These are phyloP conservation scores for Plantago coronopus DNA, from an alignment of 305 asterid genomes.

Conservation along the genomic window DNA sequence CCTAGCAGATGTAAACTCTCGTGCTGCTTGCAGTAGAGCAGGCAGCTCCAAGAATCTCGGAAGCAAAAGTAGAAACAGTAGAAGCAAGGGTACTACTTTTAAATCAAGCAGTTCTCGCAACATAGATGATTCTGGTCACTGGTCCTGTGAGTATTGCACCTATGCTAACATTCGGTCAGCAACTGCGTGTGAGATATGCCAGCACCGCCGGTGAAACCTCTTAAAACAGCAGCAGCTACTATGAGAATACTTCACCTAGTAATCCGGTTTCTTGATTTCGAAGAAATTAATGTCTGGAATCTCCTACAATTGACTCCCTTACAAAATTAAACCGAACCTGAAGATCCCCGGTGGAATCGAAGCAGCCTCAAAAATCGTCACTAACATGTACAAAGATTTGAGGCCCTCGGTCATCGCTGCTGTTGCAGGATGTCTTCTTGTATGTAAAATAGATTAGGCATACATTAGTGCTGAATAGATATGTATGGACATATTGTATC, in stretches of 20 bases:
- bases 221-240: background rate
- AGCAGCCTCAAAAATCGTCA: background rate
- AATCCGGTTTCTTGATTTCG: background rate
- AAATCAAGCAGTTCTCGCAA: slow-evolving; percentile 53
- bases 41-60: slow-evolving; percentile 57
- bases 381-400: slow-evolving; percentile 23
- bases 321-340: background rate
- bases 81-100: slow-evolving; percentile 54
- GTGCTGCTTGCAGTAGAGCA: slow-evolving; percentile 44
- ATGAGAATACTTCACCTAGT: background rate
- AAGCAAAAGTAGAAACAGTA: slow-evolving; percentile 44
- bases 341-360: background rate
- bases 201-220: slow-evolving; percentile 46
- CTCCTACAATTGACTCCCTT: background rate
- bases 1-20: slow-evolving; percentile 72
- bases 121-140: slow-evolving; percentile 58
- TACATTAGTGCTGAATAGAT: slow-evolving; percentile 15
- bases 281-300: slow-evolving; percentile 8
- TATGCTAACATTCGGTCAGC: slow-evolving; percentile 51
- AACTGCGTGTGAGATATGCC: slow-evolving; percentile 68
- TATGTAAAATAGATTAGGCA: slow-evolving; percentile 26
- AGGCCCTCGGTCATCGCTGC: slow-evolving; percentile 14
- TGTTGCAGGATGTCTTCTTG: slow-evolving; percentile 23
- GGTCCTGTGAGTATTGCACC: slow-evolving; percentile 81
- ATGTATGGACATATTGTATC: slow-evolving; percentile 4